Evolutionary conservation across 2,329 filamentous ascomycete genomes (phyloP), one percentile per base, ranked within the genome.

Genomic region (Scedosporium boydii): DNA sequence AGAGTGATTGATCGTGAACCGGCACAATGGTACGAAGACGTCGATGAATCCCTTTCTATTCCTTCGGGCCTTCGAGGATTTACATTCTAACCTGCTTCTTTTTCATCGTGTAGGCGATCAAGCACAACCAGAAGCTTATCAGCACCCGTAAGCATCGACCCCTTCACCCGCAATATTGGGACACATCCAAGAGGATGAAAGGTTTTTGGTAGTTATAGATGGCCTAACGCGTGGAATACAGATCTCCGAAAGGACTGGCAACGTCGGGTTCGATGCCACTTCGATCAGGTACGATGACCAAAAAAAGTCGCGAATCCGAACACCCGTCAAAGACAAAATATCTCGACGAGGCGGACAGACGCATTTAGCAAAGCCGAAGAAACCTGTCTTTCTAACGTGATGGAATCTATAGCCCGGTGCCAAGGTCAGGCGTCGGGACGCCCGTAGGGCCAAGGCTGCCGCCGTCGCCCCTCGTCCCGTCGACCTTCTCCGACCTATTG

Each of bases 201-300:
- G 34, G 5, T 27, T 44, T n/a, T 27, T 10, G 64, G 65, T 14
- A 55, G 18, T 55, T 2, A 69, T 63, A 64, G 62, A 66, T 71
- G 71, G 71, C 77, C 80, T 80, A 72, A 79, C 72, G 66, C 64
- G 68, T 66, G 60, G 63, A 62, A 70, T 69, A 67, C 75, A 95
- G 90, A 97, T 80, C 96, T 96, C 91, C 93, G 91, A 84, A 97
- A 96, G 91, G 93, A 99, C 87, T 99, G 95, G 95, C 93, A 98
- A 83, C 91, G 92, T 84, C 91, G 93, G 83, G 95, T 99, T 78
- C 91, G 92, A 83, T 90, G 91, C 82, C 95, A 99, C 87, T 99
- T 99, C 85, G 92, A 99, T 86, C 95, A 98, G 92, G 93, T 96
- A 93, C 82, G 77, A 57, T 55, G 2, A 27, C 18, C 21, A 14